Percentiles rank a stretch among this genome's conserved stretches.
Evolutionary conservation across 164 flowering plant genomes (phyloP).

Genomic region (Aristolochia fimbriata): DNA sequence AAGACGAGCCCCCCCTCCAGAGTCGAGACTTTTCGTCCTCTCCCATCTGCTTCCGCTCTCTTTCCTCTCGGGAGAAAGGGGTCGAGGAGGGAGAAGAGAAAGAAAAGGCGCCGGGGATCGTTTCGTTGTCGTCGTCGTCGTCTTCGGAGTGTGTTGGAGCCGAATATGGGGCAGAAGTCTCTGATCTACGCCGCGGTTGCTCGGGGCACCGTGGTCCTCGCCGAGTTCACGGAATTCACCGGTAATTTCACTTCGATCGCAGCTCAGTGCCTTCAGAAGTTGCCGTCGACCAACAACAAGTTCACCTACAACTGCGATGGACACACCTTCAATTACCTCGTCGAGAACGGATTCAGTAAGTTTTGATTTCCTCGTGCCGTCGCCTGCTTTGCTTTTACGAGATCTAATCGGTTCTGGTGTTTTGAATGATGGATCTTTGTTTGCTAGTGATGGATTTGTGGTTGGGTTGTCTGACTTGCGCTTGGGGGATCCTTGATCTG

Average conservation of each 20-base stretch:
- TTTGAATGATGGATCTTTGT: not conserved
- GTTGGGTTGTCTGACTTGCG: not conserved
- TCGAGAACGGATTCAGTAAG: constrained; percentile 21
- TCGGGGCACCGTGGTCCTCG: constrained; percentile 21
- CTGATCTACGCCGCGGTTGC: constrained; percentile 19
- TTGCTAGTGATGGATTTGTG: no score
- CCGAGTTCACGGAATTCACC: constrained; percentile 20
- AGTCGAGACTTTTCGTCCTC: not conserved
- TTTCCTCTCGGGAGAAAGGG: not conserved
- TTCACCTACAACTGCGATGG: constrained; percentile 25
- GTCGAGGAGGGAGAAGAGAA: not conserved
- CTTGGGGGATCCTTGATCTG: not conserved
- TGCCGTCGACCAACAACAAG: constrained; percentile 21
- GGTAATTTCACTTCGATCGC: constrained; percentile 24
- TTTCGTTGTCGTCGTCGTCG: no score
- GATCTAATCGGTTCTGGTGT: not conserved
- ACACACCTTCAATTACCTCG: constrained; percentile 24
- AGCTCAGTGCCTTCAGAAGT: constrained; percentile 21
- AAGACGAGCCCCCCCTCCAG: not conserved
- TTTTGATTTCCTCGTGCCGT: not conserved
- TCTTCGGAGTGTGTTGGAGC: no score
- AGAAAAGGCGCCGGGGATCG: not conserved
- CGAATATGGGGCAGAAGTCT: constrained; percentile 17
- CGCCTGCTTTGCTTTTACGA: not conserved
- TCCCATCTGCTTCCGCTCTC: not conserved